Conservation (phyloP, 1,139 yeast genomes). For the Saccharomyces hybrid region DNA sequence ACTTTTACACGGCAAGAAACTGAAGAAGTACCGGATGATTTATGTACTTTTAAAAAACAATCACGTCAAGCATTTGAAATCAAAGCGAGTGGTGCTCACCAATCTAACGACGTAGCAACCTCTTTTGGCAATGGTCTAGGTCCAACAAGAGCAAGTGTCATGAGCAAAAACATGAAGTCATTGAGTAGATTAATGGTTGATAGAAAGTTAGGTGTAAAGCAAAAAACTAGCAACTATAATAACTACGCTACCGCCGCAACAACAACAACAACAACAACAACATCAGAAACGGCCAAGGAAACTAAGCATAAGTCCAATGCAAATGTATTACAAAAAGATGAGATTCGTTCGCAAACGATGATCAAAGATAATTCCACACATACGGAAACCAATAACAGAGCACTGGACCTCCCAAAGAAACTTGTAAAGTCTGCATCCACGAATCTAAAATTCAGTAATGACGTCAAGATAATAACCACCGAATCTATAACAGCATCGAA, state of each 20-base stretch:
- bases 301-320: not conserved
- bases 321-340: not conserved
- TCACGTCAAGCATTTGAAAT: constrained; percentile 28
- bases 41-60: constrained; percentile 21
- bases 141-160: constrained; percentile 31
- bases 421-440: not conserved
- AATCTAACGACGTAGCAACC: constrained; percentile 29
- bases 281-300: not conserved
- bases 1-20: constrained; percentile 29
- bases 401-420: not conserved
- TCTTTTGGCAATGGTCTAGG: constrained; percentile 32
- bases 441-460: not conserved
- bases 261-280: not conserved
- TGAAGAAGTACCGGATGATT: constrained; percentile 30
- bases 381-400: not conserved
- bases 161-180: constrained; percentile 27
- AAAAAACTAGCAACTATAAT: constrained; percentile 4
- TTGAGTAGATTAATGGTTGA: constrained; percentile 30
- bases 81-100: constrained; percentile 34
- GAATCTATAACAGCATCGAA: not conserved
- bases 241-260: constrained; percentile 2
- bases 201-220: constrained; percentile 21
- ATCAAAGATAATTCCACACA: not conserved
- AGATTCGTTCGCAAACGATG: not conserved
- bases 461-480: not conserved